Evolutionary conservation across 768 basidiomycete species (phyloP), one percentile per base, ranked within the genome.

Genomic region (Pleurotus citrinopileatus): DNA sequence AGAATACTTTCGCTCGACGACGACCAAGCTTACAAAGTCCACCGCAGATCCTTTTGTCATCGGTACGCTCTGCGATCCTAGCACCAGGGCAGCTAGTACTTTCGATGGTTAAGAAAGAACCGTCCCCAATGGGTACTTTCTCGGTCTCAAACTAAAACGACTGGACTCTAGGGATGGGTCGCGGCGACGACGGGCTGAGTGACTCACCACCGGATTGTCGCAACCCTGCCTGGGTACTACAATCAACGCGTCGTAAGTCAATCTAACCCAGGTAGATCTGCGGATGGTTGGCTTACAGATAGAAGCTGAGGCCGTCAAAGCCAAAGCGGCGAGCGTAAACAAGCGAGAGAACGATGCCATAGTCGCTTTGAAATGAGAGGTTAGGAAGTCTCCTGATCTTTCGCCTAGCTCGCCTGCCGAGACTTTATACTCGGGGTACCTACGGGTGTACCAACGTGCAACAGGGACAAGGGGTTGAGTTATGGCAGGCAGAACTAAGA

Each of bases 21-120:
- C n/a, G n/a, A n/a, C n/a, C n/a, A n/a, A n/a, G 23, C 48, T 19
- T 25, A 50, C 48, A 50, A n/a, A 50, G 32, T 9, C 29, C 48
- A 36, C 48, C 48, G 13, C 48, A 50, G 3, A 50, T 50, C 48
- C 48, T 50, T 32, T 50, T 50, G 48, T 50, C 48, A 32, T 50
- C 48, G 48, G 48, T 50, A 13, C 48, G 15, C 32, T 34, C 48
- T 23, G 15, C 48, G 20, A 50, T 37, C 22, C 15, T 32, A 22
- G 32, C 17, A 10, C 34, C 48, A 7, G 48, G 32, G 15, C 48
- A 50, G 29, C 20, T 10, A 8, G 48, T 50, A n/a, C n/a, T 50
- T 23, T 5, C 15, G 19, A 50, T 50, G 6, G 48, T 50, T 10
- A 50, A 9, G 20, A 50, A 36, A n/a, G 32, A 4, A 15, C 48